Evolutionary conservation across 148 eudicot species (phyloP).

Genomic region (Chenopodium berlandieri): DNA sequence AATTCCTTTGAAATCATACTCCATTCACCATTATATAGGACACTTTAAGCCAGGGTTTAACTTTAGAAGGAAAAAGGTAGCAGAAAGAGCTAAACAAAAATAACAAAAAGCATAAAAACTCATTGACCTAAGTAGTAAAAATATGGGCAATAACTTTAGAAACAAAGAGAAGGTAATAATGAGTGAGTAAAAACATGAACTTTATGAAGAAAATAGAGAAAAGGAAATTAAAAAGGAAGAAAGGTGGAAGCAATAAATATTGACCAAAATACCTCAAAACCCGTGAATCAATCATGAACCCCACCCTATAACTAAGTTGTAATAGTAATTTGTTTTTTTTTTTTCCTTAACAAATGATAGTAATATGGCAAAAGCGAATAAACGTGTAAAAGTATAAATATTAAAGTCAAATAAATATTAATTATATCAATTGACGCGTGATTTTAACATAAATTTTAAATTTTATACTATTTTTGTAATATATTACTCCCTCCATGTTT

Average conservation of each 20-base stretch:
- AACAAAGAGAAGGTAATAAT: constrained; percentile 20
- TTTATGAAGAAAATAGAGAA: constrained; percentile 10
- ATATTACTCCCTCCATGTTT: no score
- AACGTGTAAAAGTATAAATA: no score
- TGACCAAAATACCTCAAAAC: constrained; percentile 26
- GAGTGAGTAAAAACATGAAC: constrained; percentile 12
- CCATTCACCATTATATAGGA: no score
- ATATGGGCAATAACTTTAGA: no score
- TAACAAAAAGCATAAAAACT: not conserved
- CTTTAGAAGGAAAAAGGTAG: not conserved
- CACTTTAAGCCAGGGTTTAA: not conserved
- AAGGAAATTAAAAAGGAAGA: constrained; percentile 7
- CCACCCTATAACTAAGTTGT: constrained; percentile 6
- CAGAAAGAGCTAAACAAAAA: not conserved
- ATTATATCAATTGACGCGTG: no score
- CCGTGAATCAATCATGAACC: constrained; percentile 33
- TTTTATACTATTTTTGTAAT: no score
- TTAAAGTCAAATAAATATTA: no score
- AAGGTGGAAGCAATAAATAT: constrained; percentile 31
- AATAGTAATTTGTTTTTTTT: no score
- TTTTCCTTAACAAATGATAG: no score
- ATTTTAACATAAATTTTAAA: no score
- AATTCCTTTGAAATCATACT: not conserved
- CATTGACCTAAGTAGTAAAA: not conserved
- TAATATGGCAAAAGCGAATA: no score